Evolutionary conservation across 169 alveolate species (phyloP).

Genomic region (Eimeria falciformis): DNA sequence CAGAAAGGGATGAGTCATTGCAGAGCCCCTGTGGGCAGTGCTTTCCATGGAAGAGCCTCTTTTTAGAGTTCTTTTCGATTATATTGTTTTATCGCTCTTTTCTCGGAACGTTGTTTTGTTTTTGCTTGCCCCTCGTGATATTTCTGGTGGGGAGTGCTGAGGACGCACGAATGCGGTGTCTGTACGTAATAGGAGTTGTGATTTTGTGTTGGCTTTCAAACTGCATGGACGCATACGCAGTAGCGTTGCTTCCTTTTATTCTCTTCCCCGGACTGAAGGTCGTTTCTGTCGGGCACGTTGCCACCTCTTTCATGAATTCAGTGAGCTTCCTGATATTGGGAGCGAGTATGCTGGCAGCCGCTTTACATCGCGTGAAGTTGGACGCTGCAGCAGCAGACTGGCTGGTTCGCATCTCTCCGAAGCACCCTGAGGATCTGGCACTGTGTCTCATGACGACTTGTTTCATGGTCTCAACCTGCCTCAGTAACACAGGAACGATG

Average conservation of each 20-base stretch:
- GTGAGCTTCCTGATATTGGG: conserved; percentile 67
- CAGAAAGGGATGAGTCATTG: background rate
- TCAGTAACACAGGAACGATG: conserved; percentile 63
- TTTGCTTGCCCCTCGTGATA: conserved; percentile 9
- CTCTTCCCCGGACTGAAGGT: conserved; percentile 51
- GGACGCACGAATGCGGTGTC: conserved; percentile 43
- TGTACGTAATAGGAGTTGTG: conserved; percentile 33
- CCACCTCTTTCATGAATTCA: conserved; percentile 44
- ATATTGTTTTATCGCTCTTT: background rate
- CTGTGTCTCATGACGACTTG: conserved; percentile 54
- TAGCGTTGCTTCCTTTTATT: conserved; percentile 47
- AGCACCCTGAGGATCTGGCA: conserved; percentile 40
- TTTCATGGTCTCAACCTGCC: conserved; percentile 29
- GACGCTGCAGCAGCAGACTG: background rate
- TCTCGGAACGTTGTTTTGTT: background rate
- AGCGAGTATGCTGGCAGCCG: conserved; percentile 60
- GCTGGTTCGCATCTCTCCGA: conserved; percentile 5
- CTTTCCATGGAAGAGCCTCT: background rate
- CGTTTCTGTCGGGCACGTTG: conserved; percentile 24
- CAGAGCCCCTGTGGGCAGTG: background rate
- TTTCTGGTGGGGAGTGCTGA: conserved; percentile 1
- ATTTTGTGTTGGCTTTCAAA: conserved; percentile 58
- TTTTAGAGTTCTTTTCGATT: background rate
- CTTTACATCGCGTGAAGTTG: conserved; percentile 43
- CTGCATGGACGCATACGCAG: conserved; percentile 46